These are phyloP conservation scores for Pisolithus tinctorius DNA, from an alignment of 768 basidiomycete genomes.

Conservation along the genomic window DNA sequence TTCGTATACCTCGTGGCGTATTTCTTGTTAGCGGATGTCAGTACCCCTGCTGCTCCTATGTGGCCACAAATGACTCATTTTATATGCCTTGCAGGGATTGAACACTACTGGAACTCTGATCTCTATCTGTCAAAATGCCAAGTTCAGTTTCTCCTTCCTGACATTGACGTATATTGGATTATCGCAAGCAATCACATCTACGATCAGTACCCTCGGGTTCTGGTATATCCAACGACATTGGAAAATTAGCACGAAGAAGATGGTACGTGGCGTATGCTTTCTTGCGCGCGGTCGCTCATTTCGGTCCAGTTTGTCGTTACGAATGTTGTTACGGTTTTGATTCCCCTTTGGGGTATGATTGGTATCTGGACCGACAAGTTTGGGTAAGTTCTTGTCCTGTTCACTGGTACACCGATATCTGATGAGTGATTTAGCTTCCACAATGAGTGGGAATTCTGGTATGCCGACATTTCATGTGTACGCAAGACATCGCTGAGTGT, in stretches of 20 bases:
- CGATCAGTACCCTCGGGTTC: slow-evolving; percentile 63
- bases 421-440: slow-evolving; percentile 45
- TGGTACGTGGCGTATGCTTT: slow-evolving; percentile 39
- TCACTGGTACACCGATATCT: not conserved
- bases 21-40: slow-evolving; percentile 73
- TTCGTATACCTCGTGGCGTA: slow-evolving; percentile 73
- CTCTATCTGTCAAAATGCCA: slow-evolving; percentile 72
- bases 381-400: slow-evolving; percentile 41
- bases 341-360: slow-evolving; percentile 83
- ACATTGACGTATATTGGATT: slow-evolving; percentile 76
- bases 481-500: not conserved
- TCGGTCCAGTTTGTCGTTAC: slow-evolving; percentile 59
- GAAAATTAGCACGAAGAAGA: slow-evolving; percentile 75
- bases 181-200: slow-evolving; percentile 70
- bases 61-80: not conserved
- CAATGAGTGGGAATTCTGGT: slow-evolving; percentile 87
- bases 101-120: slow-evolving; percentile 77
- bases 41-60: slow-evolving; percentile 14
- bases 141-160: slow-evolving; percentile 76
- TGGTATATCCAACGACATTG: slow-evolving; percentile 80
- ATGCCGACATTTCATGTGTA: slow-evolving; percentile 1
- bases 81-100: slow-evolving; percentile 45
- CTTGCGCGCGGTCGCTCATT: not conserved
- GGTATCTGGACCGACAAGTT: slow-evolving; percentile 75
- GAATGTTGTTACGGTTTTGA: slow-evolving; percentile 68